Conservation (phyloP, 345 rosid species). For the Erucastrum elatum region DNA sequence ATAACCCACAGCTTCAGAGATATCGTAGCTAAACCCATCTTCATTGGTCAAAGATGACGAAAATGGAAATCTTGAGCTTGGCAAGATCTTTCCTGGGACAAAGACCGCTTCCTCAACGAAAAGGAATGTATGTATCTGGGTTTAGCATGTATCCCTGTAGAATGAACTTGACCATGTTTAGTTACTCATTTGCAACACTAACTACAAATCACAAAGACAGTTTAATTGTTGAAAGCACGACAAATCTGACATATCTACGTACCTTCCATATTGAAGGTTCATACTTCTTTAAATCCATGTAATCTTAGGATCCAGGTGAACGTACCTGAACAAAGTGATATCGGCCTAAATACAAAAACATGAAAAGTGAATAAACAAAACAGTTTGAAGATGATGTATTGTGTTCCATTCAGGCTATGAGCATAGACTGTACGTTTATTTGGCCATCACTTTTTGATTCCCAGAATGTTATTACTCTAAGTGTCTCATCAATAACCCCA, state of each 20-base stretch:
- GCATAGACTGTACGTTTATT: conserved; percentile 51
- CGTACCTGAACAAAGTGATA: conserved; percentile 66
- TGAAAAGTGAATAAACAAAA: neutral
- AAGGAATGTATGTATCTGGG: conserved; percentile 75
- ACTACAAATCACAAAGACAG: neutral
- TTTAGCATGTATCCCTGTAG: conserved; percentile 51
- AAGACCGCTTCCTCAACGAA: conserved; percentile 74
- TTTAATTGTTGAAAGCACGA: neutral
- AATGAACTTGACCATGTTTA: neutral
- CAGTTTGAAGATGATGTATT: neutral
- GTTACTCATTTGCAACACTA: neutral
- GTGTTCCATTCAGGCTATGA: neutral
- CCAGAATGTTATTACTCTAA: conserved; percentile 69
- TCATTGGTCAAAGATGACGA: conserved; percentile 80
- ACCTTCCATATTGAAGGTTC: conserved; percentile 90
- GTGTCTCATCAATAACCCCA: conserved; percentile 85
- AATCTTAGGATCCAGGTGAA: conserved; percentile 67
- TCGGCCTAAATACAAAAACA: conserved; percentile 53
- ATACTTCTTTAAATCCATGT: conserved; percentile 60
- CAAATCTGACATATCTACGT: conserved; percentile 27
- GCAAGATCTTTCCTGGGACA: conserved; percentile 92
- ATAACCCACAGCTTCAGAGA: conserved; percentile 84
- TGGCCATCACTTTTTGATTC: conserved; percentile 61
- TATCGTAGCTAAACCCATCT: conserved; percentile 83
- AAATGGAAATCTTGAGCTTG: conserved; percentile 78